Conservation (phyloP, 768 basidiomycete genomes). For the Boletus patriciae region DNA sequence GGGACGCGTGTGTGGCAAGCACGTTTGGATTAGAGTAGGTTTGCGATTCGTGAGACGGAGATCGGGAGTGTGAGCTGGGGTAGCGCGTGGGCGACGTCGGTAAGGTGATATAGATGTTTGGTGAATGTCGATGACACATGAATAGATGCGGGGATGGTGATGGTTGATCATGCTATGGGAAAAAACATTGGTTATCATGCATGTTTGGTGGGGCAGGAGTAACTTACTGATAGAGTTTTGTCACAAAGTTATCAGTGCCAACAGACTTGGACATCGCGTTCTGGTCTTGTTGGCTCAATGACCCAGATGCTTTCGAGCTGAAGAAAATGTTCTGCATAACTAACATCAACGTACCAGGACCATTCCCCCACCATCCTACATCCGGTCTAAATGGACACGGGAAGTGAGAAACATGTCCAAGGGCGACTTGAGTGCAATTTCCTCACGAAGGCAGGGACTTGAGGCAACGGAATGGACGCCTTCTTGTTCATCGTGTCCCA, state of each 20-base stretch:
- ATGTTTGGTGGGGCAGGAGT: background rate
- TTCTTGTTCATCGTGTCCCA: too few species aligned
- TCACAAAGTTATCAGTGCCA: constrained; percentile 78
- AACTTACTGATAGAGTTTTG: constrained; percentile 81
- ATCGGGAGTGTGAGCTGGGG: constrained; percentile 19
- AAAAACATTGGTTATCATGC: background rate
- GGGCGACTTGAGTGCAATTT: too few species aligned
- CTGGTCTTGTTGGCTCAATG: constrained; percentile 39
- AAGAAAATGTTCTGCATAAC: too few species aligned
- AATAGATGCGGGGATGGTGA: constrained; percentile 27
- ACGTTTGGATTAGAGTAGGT: constrained; percentile 6
- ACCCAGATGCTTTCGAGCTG: constrained; percentile 17
- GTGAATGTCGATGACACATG: constrained; percentile 36
- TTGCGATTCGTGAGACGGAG: constrained; percentile 21
- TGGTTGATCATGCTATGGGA: constrained; percentile 71
- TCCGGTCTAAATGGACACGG: too few species aligned
- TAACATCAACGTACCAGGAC: too few species aligned
- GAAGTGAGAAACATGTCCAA: too few species aligned
- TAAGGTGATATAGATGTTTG: constrained; percentile 74
- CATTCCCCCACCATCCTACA: too few species aligned
- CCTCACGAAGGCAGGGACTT: too few species aligned
- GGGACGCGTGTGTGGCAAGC: too few species aligned
- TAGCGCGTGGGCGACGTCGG: constrained; percentile 46
- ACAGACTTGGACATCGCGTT: constrained; percentile 65
- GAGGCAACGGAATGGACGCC: too few species aligned